These are phyloP conservation scores for Triadica sebifera DNA, from an alignment of 345 rosid species.

Conservation along the genomic window DNA sequence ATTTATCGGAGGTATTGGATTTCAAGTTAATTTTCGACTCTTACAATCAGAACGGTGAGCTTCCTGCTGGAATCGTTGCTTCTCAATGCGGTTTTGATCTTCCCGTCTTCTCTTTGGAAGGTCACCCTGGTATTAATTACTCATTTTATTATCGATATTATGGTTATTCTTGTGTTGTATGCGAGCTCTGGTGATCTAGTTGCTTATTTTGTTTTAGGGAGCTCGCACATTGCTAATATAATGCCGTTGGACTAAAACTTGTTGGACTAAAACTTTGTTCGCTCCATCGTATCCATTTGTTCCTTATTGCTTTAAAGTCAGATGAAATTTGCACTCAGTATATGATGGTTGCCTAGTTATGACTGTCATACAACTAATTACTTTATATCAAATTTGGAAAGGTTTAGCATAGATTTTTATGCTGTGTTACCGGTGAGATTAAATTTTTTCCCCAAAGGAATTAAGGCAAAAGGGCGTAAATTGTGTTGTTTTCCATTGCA, in stretches of 20 bases:
- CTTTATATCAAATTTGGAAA: not conserved
- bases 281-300: not conserved
- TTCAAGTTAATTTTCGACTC: conserved; percentile 49
- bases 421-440: not conserved
- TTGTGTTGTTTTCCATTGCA: conserved; percentile 19
- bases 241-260: not conserved
- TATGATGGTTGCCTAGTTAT: not conserved
- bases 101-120: conserved; percentile 59
- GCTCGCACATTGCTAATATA: not conserved
- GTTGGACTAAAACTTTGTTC: not conserved
- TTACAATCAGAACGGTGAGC: conserved; percentile 33
- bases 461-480: not conserved
- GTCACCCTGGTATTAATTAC: conserved; percentile 54
- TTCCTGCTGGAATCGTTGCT: conserved; percentile 39
- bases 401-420: not conserved
- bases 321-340: not conserved
- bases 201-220: not conserved
- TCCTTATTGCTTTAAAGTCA: not conserved
- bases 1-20: conserved; percentile 70
- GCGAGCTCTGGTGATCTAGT: not conserved
- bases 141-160: not conserved
- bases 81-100: conserved; percentile 30
- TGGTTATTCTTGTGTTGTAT: not conserved
- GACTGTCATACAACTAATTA: not conserved
- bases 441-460: not conserved